Evolutionary conservation across 345 rosid species (phyloP).

Genomic region (Eucalyptus viminalis): DNA sequence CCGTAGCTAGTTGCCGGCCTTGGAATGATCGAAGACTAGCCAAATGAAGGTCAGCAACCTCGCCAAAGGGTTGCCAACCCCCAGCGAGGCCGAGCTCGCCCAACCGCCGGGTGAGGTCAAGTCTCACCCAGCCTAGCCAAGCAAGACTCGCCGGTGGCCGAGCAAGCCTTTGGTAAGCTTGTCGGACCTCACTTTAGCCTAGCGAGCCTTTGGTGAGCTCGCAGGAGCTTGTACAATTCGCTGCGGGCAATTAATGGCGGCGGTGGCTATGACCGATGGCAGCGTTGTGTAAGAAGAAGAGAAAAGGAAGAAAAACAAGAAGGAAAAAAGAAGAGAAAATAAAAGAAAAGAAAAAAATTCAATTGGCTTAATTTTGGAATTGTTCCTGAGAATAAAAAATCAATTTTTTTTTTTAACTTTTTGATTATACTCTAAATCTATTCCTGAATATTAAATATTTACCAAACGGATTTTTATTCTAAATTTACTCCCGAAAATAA

Average conservation of each 20-base stretch:
- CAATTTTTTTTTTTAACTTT: fast-evolving
- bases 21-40: fast-evolving
- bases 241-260: fast-evolving
- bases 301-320: no score
- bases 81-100: fast-evolving
- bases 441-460: fast-evolving
- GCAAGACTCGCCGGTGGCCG: fast-evolving
- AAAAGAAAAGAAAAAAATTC: fast-evolving
- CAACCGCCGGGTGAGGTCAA: fast-evolving
- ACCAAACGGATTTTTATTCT: fast-evolving
- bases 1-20: fast-evolving
- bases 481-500: fast-evolving
- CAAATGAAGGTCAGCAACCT: fast-evolving
- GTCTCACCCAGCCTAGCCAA: fast-evolving
- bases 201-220: fast-evolving
- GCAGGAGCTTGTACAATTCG: fast-evolving
- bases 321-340: fast-evolving
- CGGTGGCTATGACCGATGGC: fast-evolving
- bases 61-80: fast-evolving
- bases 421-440: no score
- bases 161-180: fast-evolving
- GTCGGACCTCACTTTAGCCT: fast-evolving
- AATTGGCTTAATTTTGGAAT: fast-evolving
- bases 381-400: fast-evolving
- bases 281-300: fast-evolving